Percentiles rank a stretch among this genome's conserved stretches.
Evolutionary conservation across 805 yeast genomes (phyloP).

Genomic region (Teunomyces pallodes): DNA sequence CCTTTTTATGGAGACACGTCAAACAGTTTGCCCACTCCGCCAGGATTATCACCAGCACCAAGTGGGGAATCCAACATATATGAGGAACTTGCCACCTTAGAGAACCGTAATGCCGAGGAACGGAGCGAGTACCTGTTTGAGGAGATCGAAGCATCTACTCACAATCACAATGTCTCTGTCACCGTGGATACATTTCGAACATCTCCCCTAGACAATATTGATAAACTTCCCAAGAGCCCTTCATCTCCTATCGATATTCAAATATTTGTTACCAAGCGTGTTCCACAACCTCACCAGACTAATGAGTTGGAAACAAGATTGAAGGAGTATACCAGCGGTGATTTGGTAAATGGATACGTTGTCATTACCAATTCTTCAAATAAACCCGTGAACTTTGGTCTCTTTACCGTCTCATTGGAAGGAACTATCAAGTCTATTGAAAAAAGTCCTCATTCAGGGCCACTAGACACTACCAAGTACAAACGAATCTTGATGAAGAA

Average conservation of each 20-base stretch:
- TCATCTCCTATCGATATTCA: conserved; percentile 47
- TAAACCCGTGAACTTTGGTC: conserved; percentile 42
- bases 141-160: conserved; percentile 6
- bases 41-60: conserved; percentile 14
- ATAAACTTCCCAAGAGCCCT: conserved; percentile 42
- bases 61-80: background rate
- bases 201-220: conserved; percentile 51
- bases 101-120: background rate
- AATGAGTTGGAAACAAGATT: conserved; percentile 45
- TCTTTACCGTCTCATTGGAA: conserved; percentile 34
- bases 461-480: conserved; percentile 15
- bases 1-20: conserved; percentile 37
- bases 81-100: background rate
- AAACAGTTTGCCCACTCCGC: conserved; percentile 29
- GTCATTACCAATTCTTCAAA: conserved; percentile 46
- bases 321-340: conserved; percentile 43
- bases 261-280: conserved; percentile 52
- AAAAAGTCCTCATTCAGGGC: conserved; percentile 13
- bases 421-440: conserved; percentile 37
- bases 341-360: conserved; percentile 44
- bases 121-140: conserved; percentile 6
- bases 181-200: conserved; percentile 30
- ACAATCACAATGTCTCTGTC: conserved; percentile 13
- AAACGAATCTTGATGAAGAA: conserved; percentile 42
- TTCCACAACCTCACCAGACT: conserved; percentile 42